Evolutionary conservation across 306 rosid genomes (phyloP).

Genomic region (Ormosia semicastrata): DNA sequence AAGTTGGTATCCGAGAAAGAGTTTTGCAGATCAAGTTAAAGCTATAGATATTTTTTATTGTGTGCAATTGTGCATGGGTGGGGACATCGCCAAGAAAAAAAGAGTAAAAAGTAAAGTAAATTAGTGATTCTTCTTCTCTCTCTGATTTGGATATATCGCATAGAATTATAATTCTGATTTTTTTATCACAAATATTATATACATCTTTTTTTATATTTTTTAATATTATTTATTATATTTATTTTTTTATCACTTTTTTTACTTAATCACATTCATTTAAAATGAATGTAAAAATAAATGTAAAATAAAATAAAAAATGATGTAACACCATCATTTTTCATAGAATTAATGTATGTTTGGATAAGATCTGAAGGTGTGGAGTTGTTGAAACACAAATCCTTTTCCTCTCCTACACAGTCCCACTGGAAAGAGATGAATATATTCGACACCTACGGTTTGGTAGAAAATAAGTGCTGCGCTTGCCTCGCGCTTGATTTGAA

Average conservation of each 20-base stretch:
- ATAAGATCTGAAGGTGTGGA: conserved; percentile 65
- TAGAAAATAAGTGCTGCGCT: conserved; percentile 47
- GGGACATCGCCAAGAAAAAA: conserved; percentile 27
- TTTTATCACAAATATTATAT: too few relatives aligned
- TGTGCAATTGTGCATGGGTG: conserved; percentile 22
- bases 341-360: conserved; percentile 47
- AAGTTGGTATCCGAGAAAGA: conserved; percentile 31
- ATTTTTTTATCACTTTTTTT: too few relatives aligned
- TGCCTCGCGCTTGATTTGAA: background rate
- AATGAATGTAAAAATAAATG: too few relatives aligned
- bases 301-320: too few relatives aligned
- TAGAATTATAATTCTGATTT: too few relatives aligned
- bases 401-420: conserved; percentile 32
- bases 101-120: conserved; percentile 31
- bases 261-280: too few relatives aligned
- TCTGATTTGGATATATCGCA: conserved; percentile 5
- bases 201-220: too few relatives aligned
- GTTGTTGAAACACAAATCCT: conserved; percentile 80
- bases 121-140: conserved; percentile 24
- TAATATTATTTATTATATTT: too few relatives aligned
- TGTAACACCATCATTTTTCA: too few relatives aligned
- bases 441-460: conserved; percentile 34
- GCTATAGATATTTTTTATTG: background rate
- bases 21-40: conserved; percentile 34
- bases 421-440: conserved; percentile 30